A percentile compares a stretch with the other conserved stretches of the same genome.
Evolutionary conservation across 2,329 filamentous ascomycete genomes (phyloP).

Genomic region (Ophiostoma australiae): DNA sequence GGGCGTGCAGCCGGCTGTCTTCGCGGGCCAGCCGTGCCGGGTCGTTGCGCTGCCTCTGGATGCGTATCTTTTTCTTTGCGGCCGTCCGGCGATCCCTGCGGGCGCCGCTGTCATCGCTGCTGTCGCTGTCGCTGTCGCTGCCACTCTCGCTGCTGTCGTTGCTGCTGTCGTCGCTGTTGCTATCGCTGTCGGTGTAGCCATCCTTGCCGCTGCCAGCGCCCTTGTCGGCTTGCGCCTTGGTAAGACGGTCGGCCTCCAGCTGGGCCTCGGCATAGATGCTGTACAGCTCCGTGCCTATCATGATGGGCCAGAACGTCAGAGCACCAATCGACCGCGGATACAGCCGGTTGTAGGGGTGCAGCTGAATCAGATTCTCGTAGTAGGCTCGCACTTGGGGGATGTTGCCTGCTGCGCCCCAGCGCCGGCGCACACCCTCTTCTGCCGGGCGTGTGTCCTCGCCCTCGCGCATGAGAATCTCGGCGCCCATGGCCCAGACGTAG

Average conservation of each 20-base stretch:
- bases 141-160: constrained; percentile 11
- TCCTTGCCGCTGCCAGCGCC: not conserved
- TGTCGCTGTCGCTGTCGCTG: constrained; percentile 22
- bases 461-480: constrained; percentile 71
- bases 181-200: constrained; percentile 23
- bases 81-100: not conserved
- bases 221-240: not conserved
- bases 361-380: constrained; percentile 72
- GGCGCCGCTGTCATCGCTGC: not conserved
- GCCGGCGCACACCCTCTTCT: constrained; percentile 18
- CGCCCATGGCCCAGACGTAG: constrained; percentile 75
- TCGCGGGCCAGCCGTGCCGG: constrained; percentile 35
- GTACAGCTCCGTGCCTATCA: constrained; percentile 78
- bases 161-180: constrained; percentile 9
- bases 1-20: constrained; percentile 46
- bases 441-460: constrained; percentile 34
- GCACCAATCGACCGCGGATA: constrained; percentile 58
- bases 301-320: constrained; percentile 72
- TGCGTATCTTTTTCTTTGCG: not conserved
- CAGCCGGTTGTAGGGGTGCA: constrained; percentile 64
- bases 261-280: constrained; percentile 59
- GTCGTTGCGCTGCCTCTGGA: constrained; percentile 1
- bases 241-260: constrained; percentile 39
- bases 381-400: constrained; percentile 51
- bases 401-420: constrained; percentile 46